These are phyloP conservation scores for Mucor mucedo DNA, from an alignment of 371 early-diverging fungal species.

Conservation along the genomic window DNA sequence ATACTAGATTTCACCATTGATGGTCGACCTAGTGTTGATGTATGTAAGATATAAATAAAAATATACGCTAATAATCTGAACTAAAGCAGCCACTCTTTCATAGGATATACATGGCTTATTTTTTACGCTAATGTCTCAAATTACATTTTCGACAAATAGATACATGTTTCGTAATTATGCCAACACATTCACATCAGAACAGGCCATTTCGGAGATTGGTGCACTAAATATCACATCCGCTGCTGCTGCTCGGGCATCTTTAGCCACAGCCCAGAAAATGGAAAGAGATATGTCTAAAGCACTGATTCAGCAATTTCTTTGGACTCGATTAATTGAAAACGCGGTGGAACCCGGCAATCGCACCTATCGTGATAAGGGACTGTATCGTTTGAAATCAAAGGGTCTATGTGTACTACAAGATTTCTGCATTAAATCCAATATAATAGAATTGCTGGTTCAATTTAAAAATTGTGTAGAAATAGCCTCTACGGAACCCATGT, in stretches of 20 bases:
- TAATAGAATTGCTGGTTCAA: background rate
- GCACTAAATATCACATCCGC: conserved; percentile 20
- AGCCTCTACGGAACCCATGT: conserved; percentile 3
- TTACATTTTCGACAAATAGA: conserved; percentile 25
- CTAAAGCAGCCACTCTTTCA: background rate
- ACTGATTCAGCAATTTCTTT: conserved; percentile 65
- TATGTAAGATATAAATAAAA: conserved; percentile 13
- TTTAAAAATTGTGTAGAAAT: conserved; percentile 3
- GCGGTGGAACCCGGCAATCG: conserved; percentile 54
- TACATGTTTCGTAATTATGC: conserved; percentile 44
- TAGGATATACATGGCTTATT: conserved; percentile 35
- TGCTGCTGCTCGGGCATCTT: conserved; percentile 20
- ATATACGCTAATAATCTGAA: background rate
- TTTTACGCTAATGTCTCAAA: conserved; percentile 21
- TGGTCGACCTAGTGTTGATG: conserved; percentile 42
- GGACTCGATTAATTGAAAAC: conserved; percentile 56
- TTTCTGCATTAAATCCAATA: conserved; percentile 23
- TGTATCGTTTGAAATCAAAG: conserved; percentile 63
- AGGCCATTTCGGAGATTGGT: conserved; percentile 43
- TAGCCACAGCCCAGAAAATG: conserved; percentile 63
- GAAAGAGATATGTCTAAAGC: conserved; percentile 66
- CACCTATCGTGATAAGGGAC: conserved; percentile 54
- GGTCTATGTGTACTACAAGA: conserved; percentile 63
- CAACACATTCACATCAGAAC: conserved; percentile 54
- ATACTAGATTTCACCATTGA: conserved; percentile 40